Evolutionary conservation across 805 yeast species (phyloP), one percentile per base, ranked within the genome.

Genomic region (Wickerhamomyces bovis): DNA sequence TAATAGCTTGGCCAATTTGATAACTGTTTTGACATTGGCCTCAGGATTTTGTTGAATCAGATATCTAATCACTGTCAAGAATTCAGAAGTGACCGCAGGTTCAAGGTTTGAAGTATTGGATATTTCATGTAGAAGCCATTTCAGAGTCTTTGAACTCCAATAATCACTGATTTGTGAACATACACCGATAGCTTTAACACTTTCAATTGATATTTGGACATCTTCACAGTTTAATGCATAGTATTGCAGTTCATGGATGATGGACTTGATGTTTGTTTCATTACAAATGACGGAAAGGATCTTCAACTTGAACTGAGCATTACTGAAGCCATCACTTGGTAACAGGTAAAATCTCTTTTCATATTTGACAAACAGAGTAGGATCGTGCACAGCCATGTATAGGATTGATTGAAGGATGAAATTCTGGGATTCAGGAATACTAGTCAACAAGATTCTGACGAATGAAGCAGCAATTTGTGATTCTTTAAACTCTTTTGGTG

Each of bases 31-130:
- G 28, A 78, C 63, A 49, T 86, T 77, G 19, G 68, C 71, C 26
- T 66, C 60, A 7, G 84, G 77, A 48, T 80, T 70, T 51, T 74
- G 76, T 60, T 87, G 95, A 33, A 89, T 78, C 51, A 89, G 65
- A 52, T 75, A 78, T 41, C 97, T 70, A 7, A 90, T 72, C 3
- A 89, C 87, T 7, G 86, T 78, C 4, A 90, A 72, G 44, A 83
- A 72, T 55, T 88, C 94, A 45, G 80, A 76, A 38, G 80, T 70
- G 6, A 83, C 58, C 6, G 50, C 49, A 19, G 55, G 52, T 2
- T 66, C 53, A 5, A 53, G 41, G 6, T 49, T 49, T 4, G 57
- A 48, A 9, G 46, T 33, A 13, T 19, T 23, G 49, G 75, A 57
- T 47, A 82, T 66, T 56, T 81, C 70, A 21, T 60, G 63, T 51